Conservation (phyloP, 2,329 filamentous ascomycete species). For the Teratosphaeria viscida region DNA sequence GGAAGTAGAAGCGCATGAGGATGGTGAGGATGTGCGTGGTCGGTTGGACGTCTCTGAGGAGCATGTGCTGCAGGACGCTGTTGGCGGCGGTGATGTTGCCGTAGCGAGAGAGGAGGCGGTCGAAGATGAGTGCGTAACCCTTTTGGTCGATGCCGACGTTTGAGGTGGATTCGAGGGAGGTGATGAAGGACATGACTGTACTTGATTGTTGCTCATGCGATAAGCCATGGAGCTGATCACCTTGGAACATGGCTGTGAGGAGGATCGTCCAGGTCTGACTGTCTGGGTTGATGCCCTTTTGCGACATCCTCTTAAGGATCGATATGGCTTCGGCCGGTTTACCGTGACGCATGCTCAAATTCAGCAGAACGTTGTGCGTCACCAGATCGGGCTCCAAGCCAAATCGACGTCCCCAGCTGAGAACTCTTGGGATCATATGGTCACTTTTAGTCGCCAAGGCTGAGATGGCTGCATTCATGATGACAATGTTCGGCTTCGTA, state of each 20-base stretch:
- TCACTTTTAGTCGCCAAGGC: conserved; percentile 47
- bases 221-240: conserved; percentile 33
- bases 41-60: conserved; percentile 40
- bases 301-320: conserved; percentile 33
- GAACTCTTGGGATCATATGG: conserved; percentile 42
- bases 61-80: conserved; percentile 55
- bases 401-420: conserved; percentile 35
- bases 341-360: conserved; percentile 19
- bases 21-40: conserved; percentile 64
- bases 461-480: conserved; percentile 61
- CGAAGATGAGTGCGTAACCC: conserved; percentile 60
- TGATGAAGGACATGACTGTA: conserved; percentile 48
- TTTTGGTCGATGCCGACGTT: conserved; percentile 44
- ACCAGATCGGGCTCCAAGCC: conserved; percentile 23
- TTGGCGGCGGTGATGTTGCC: conserved; percentile 43
- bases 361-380: conserved; percentile 26
- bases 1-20: conserved; percentile 58
- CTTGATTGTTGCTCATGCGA: conserved; percentile 40
- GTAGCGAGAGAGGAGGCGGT: conserved; percentile 46
- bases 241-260: conserved; percentile 48
- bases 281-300: conserved; percentile 37
- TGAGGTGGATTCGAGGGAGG: conserved; percentile 46
- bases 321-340: conserved; percentile 21
- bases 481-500: conserved; percentile 50
- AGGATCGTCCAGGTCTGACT: conserved; percentile 62